These are phyloP conservation scores for Barbarea vulgaris DNA, from an alignment of 345 rosid genomes.

Conservation along the genomic window DNA sequence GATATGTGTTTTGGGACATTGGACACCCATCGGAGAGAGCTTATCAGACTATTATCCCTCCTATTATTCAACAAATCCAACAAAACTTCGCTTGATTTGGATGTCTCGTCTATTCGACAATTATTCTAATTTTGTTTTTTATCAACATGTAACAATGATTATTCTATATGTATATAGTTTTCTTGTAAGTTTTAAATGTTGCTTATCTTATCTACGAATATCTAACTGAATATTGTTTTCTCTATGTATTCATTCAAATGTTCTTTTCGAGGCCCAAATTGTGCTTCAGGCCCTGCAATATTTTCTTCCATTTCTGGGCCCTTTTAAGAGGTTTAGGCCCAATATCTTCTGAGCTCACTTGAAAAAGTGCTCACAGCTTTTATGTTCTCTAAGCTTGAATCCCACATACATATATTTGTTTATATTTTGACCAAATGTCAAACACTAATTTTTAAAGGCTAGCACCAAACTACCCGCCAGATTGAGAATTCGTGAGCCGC, in stretches of 20 bases:
- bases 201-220: neutral
- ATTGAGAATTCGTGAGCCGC: conserved; percentile 11
- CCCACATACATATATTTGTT: neutral
- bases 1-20: conserved; percentile 40
- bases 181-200: conserved; percentile 2
- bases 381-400: neutral
- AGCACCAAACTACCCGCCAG: neutral
- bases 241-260: neutral
- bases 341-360: neutral
- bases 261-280: neutral
- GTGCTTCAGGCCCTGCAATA: neutral
- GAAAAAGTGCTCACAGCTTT: neutral
- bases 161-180: neutral
- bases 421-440: neutral
- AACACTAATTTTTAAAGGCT: neutral
- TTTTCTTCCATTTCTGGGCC: neutral
- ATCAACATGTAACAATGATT: neutral
- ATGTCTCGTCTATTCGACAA: neutral
- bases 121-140: neutral
- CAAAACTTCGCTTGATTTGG: conserved; percentile 34
- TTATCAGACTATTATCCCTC: conserved; percentile 34
- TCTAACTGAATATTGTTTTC: neutral
- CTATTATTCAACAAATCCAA: conserved; percentile 37
- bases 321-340: neutral
- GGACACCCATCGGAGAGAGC: conserved; percentile 38